Percentiles rank a stretch among this genome's conserved stretches.
Conservation (phyloP, 371 early-diverging fungal genomes). For the Haplosporangium sp. region DNA sequence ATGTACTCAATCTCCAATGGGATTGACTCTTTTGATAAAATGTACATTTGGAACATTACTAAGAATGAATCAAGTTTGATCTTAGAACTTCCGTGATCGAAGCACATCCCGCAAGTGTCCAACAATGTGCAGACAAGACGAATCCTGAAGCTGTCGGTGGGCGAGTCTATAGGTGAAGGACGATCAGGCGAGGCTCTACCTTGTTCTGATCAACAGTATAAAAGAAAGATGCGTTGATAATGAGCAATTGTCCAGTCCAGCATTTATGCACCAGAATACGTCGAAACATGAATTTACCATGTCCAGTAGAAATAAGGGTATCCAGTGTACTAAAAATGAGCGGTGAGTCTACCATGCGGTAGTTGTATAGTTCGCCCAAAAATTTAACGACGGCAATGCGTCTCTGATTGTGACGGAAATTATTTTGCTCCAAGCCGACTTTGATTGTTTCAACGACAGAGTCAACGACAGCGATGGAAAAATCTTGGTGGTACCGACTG, state of each 20-base stretch:
- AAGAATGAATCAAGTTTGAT: constrained; percentile 81
- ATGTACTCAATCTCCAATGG: constrained; percentile 93
- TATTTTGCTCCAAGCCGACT: constrained; percentile 88
- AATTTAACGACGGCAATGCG: constrained; percentile 86
- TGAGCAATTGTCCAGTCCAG: background rate
- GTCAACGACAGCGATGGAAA: constrained; percentile 90
- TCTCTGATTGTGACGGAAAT: constrained; percentile 92
- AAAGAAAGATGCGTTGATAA: background rate
- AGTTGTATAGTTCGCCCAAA: constrained; percentile 92
- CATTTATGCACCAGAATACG: background rate
- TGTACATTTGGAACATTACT: constrained; percentile 88
- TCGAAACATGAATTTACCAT: constrained; percentile 62
- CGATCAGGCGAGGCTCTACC: constrained; percentile 80
- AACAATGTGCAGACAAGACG: constrained; percentile 90
- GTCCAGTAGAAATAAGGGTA: constrained; percentile 86
- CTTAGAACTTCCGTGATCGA: constrained; percentile 77
- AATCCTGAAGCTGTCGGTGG: constrained; percentile 94
- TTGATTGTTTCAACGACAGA: constrained; percentile 89
- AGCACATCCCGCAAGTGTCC: constrained; percentile 89
- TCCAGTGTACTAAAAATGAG: constrained; percentile 89
- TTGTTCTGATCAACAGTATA: constrained; percentile 61
- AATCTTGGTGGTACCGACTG: constrained; percentile 83
- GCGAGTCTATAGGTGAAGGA: constrained; percentile 80
- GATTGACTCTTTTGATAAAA: constrained; percentile 80
- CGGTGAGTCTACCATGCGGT: constrained; percentile 83